Conservation (phyloP, 345 rosid genomes). For the Carallia pectinifolia region DNA sequence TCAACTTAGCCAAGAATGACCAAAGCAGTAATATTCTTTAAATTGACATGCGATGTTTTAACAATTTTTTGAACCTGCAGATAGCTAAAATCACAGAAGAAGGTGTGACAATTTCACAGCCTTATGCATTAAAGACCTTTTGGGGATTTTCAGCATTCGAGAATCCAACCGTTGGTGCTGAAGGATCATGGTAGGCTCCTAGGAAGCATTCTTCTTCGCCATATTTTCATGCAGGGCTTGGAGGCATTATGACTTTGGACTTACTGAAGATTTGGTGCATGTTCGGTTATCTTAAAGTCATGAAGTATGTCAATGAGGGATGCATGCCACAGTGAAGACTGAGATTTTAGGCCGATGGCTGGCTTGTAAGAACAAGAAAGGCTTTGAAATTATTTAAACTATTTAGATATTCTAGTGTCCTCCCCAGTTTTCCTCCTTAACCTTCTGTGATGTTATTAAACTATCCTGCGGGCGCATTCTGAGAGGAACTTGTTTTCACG, state of each 20-base stretch:
- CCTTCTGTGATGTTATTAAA: too few species aligned
- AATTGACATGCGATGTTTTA: background rate
- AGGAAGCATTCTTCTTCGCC: background rate
- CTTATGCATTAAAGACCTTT: slow-evolving; percentile 80
- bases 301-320: background rate
- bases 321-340: too few species aligned
- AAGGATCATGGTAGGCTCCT: slow-evolving; percentile 77
- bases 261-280: background rate
- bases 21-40: background rate
- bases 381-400: too few species aligned
- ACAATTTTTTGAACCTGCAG: slow-evolving; percentile 39
- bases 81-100: slow-evolving; percentile 86
- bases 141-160: slow-evolving; percentile 80
- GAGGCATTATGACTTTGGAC: background rate
- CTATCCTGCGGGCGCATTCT: too few species aligned
- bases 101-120: slow-evolving; percentile 74
- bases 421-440: too few species aligned
- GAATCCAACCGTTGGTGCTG: slow-evolving; percentile 83
- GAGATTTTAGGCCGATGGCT: too few species aligned
- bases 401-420: too few species aligned
- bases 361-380: too few species aligned
- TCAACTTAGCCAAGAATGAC: background rate
- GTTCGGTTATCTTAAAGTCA: background rate
- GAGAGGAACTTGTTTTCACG: too few species aligned
- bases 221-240: background rate